Conservation (phyloP, 139 green algal genomes). For the Tetradesmus obliquus region DNA sequence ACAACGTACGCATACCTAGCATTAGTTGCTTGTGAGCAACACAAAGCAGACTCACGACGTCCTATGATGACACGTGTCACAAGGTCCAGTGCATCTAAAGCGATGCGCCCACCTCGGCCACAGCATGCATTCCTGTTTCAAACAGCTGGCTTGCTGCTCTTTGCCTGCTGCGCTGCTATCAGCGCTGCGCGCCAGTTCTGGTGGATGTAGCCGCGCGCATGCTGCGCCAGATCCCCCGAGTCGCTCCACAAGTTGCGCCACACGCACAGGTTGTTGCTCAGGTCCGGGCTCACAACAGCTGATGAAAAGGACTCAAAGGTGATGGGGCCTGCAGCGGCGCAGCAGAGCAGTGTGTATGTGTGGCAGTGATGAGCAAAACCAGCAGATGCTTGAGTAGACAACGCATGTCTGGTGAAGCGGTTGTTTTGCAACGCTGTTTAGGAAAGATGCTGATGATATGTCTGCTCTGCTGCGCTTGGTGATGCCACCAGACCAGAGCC, state of each 20-base stretch:
- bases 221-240: slow-evolving; percentile 23
- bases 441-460: too few species aligned
- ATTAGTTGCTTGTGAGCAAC: too few species aligned
- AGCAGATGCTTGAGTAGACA: neutral
- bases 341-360: neutral
- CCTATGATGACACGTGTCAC: too few species aligned
- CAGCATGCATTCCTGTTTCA: neutral
- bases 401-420: too few species aligned
- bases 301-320: slow-evolving; percentile 73
- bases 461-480: too few species aligned
- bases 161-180: slow-evolving; percentile 22
- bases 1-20: too few species aligned
- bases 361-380: neutral
- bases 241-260: slow-evolving; percentile 67
- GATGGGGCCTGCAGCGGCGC: slow-evolving; percentile 41
- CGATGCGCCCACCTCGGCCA: too few species aligned
- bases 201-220: slow-evolving; percentile 39
- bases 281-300: slow-evolving; percentile 55
- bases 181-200: slow-evolving; percentile 26
- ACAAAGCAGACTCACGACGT: too few species aligned
- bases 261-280: slow-evolving; percentile 66
- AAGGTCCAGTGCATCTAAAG: too few species aligned
- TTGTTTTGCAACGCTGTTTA: too few species aligned
- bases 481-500: too few species aligned
- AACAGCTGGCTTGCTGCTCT: neutral